Evolutionary conservation across 108 stramenopile species (phyloP).

Genomic region (Conticribra guillardii): DNA sequence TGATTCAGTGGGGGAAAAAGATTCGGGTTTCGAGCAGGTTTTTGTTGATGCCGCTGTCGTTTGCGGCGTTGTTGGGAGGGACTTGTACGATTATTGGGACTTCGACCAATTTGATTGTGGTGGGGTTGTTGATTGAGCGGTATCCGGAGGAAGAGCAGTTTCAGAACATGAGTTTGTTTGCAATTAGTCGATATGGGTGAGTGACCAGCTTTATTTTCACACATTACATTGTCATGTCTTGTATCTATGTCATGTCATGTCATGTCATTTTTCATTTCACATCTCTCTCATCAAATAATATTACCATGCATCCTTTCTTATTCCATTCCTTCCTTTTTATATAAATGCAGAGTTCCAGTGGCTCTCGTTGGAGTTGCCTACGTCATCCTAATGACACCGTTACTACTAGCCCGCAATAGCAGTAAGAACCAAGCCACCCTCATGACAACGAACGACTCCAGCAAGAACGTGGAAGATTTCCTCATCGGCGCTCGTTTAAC

Average conservation of each 20-base stretch:
- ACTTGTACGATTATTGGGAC: constrained; percentile 88
- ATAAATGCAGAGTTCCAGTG: constrained; percentile 69
- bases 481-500: constrained; percentile 75
- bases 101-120: constrained; percentile 84
- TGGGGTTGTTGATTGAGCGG: constrained; percentile 59
- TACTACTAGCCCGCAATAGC: constrained; percentile 56
- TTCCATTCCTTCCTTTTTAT: too few species aligned
- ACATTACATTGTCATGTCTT: constrained; percentile 53
- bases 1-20: constrained; percentile 74
- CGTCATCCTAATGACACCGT: constrained; percentile 59
- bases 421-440: too few species aligned
- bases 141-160: constrained; percentile 40
- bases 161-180: constrained; percentile 67
- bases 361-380: constrained; percentile 69
- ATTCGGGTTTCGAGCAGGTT: constrained; percentile 54
- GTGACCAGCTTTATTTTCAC: constrained; percentile 63
- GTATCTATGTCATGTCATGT: too few species aligned
- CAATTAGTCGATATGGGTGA: constrained; percentile 69
- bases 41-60: constrained; percentile 76
- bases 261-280: too few species aligned
- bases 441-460: too few species aligned
- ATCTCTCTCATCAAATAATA: too few species aligned
- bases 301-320: too few species aligned
- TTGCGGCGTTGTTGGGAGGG: constrained; percentile 82
- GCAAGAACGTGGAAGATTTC: constrained; percentile 9